Evolutionary conservation across 768 basidiomycete species (phyloP).

Genomic region (Psilocybe sp.): DNA sequence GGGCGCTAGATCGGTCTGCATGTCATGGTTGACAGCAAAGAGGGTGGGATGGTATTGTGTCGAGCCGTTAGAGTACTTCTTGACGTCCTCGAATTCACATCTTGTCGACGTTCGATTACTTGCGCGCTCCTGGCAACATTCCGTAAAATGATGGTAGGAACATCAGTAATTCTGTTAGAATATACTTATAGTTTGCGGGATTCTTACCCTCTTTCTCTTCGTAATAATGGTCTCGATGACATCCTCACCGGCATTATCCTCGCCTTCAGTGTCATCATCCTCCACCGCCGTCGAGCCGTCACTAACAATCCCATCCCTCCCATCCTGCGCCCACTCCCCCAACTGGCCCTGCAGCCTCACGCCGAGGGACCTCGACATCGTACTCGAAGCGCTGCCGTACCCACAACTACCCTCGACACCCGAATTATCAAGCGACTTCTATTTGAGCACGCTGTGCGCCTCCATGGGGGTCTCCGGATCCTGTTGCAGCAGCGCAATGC

Average conservation of each 20-base stretch:
- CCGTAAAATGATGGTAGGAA: conserved; percentile 37
- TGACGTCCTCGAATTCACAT: conserved; percentile 56
- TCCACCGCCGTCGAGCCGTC: conserved; percentile 29
- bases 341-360: conserved; percentile 71
- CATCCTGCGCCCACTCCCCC: no score
- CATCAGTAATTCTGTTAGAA: no score
- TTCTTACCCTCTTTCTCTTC: conserved; percentile 65
- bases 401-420: conserved; percentile 38
- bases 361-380: conserved; percentile 74
- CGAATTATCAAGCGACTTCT: conserved; percentile 52
- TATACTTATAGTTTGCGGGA: no score
- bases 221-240: conserved; percentile 89
- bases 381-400: conserved; percentile 47
- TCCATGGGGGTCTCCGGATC: conserved; percentile 71
- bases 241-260: conserved; percentile 71
- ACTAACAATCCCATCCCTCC: no score
- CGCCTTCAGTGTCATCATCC: conserved; percentile 44
- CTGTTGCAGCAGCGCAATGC: conserved; percentile 63
- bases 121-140: conserved; percentile 65
- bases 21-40: conserved; percentile 41
- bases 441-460: conserved; percentile 73
- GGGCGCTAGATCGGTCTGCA: conserved; percentile 64
- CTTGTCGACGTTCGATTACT: conserved; percentile 40
- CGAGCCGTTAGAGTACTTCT: conserved; percentile 73
- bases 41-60: conserved; percentile 66